These are phyloP conservation scores for Sisymbrium irio DNA, from an alignment of 345 rosid genomes.

Conservation along the genomic window DNA sequence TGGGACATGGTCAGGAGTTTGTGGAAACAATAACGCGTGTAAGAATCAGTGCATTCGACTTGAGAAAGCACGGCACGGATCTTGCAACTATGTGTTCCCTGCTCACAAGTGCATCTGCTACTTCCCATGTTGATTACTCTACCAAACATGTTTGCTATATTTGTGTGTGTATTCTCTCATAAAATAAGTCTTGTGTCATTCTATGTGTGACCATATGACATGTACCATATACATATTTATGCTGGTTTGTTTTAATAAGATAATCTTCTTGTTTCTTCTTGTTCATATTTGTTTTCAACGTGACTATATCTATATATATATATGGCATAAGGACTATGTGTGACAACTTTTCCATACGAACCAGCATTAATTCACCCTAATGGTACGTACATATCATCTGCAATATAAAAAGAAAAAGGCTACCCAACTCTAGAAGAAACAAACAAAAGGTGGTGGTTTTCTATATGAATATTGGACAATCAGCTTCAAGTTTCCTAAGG, in stretches of 20 bases:
- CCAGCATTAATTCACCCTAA: no score
- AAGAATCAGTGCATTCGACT: conserved; percentile 38
- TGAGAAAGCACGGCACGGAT: conserved; percentile 3
- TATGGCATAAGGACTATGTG: no score
- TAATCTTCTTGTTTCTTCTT: background rate
- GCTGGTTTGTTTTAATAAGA: background rate
- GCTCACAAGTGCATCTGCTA: conserved; percentile 7
- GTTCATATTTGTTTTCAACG: background rate
- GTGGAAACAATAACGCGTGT: background rate
- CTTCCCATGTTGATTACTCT: background rate
- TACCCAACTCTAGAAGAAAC: no score
- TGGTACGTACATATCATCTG: no score
- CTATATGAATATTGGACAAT: no score
- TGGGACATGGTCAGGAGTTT: conserved; percentile 17
- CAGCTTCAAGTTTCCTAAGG: no score
- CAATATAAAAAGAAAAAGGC: no score
- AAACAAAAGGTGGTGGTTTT: no score
- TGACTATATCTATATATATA: no score
- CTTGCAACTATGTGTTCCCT: conserved; percentile 18
- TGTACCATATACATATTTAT: background rate
- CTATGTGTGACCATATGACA: background rate
- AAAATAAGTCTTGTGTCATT: conserved; percentile 2
- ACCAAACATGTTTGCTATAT: background rate
- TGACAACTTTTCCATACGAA: no score
- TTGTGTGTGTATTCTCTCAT: background rate